These are phyloP conservation scores for Ogataea trehaloabstinens DNA, from an alignment of 805 yeast genomes.

Conservation along the genomic window DNA sequence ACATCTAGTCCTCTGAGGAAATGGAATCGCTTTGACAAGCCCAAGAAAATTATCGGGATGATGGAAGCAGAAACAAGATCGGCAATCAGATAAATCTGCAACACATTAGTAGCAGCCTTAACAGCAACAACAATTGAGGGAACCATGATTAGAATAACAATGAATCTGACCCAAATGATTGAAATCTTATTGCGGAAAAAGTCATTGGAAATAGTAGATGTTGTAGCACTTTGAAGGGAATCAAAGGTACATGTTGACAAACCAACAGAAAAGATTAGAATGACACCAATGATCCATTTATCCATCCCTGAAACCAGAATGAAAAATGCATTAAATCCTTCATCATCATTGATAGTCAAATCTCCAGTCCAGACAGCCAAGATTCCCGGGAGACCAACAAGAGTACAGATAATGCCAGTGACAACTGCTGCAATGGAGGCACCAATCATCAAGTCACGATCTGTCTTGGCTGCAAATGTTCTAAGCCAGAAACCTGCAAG, in stretches of 20 bases:
- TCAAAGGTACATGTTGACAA: slow-evolving; percentile 89
- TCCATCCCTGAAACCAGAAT: slow-evolving; percentile 71
- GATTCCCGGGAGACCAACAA: slow-evolving; percentile 81
- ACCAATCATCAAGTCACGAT: slow-evolving; percentile 73
- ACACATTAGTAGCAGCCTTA: slow-evolving; percentile 74
- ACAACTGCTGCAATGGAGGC: slow-evolving; percentile 72
- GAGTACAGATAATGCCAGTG: slow-evolving; percentile 58
- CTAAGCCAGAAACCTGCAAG: slow-evolving; percentile 93
- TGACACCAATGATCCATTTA: slow-evolving; percentile 81
- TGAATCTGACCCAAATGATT: slow-evolving; percentile 60
- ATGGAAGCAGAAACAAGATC: slow-evolving; percentile 86
- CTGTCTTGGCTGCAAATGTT: slow-evolving; percentile 82
- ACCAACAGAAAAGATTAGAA: slow-evolving; percentile 67
- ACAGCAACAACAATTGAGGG: slow-evolving; percentile 86
- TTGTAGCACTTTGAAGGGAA: slow-evolving; percentile 83
- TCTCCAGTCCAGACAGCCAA: slow-evolving; percentile 90
- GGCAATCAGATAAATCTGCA: slow-evolving; percentile 86
- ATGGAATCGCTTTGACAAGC: slow-evolving; percentile 65
- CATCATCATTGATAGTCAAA: slow-evolving; percentile 47
- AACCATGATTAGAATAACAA: slow-evolving; percentile 76
- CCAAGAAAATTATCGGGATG: slow-evolving; percentile 80
- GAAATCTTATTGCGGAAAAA: slow-evolving; percentile 78
- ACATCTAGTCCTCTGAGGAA: slow-evolving; percentile 78
- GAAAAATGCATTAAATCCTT: slow-evolving; percentile 70
- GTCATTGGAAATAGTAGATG: slow-evolving; percentile 87